Percentiles rank a stretch among this genome's conserved stretches.
These are phyloP conservation scores for Rhodotorula sp. DNA, from an alignment of 1,284 basidiomycete genomes.

Conservation along the genomic window DNA sequence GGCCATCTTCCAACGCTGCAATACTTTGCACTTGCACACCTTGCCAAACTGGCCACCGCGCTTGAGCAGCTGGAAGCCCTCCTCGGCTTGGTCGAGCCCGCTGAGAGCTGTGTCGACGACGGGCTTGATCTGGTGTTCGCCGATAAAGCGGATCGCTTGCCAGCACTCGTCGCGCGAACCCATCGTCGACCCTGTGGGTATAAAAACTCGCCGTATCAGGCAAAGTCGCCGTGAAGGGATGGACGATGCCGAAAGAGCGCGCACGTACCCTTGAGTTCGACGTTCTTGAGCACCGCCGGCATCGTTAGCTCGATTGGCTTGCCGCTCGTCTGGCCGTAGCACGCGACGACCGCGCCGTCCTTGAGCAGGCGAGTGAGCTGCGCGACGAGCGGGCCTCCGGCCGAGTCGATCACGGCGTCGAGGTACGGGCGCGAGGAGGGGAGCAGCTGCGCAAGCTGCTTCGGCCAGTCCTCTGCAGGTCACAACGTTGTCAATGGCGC, in stretches of 20 bases:
- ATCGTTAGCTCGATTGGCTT: slow-evolving; percentile 68
- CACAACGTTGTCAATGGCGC: neutral
- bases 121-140: slow-evolving; percentile 68
- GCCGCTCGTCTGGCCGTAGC: slow-evolving; percentile 64
- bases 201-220: too few species aligned
- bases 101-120: slow-evolving; percentile 71
- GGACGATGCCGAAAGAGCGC: neutral
- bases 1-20: accelerated
- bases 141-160: slow-evolving; percentile 70
- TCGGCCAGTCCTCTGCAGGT: slow-evolving; percentile 65
- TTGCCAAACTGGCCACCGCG: slow-evolving; percentile 72
- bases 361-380: slow-evolving; percentile 64
- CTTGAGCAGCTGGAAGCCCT: slow-evolving; percentile 65
- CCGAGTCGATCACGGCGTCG: slow-evolving; percentile 76
- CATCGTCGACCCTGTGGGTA: slow-evolving; percentile 63
- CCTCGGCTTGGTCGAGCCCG: slow-evolving; percentile 62
- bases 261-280: slow-evolving; percentile 67
- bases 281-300: slow-evolving; percentile 75
- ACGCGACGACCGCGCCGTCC: slow-evolving; percentile 59
- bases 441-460: slow-evolving; percentile 60
- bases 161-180: slow-evolving; percentile 75
- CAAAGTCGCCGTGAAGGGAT: neutral
- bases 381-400: slow-evolving; percentile 72
- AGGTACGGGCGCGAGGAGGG: slow-evolving; percentile 56
- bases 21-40: slow-evolving; percentile 50